Evolutionary conservation across 257 asterid species (phyloP).

Genomic region (Ocimum tenuiflorum): DNA sequence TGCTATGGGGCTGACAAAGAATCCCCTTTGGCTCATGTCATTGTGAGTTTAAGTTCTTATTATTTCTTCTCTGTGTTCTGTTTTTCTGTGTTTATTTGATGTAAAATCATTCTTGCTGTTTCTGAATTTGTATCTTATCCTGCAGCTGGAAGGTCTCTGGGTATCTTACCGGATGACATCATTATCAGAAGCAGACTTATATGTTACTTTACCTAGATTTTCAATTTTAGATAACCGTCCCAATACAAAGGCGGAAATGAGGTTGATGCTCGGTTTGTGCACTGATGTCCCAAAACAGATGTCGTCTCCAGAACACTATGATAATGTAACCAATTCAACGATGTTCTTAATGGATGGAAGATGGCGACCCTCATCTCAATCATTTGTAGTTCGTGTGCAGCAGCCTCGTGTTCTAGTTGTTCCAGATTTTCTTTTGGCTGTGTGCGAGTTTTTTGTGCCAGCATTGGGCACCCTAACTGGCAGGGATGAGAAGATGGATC

Average conservation of each 20-base stretch:
- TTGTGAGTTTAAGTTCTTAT: constrained; percentile 52
- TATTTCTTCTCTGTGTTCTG: neutral
- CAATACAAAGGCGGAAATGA: constrained; percentile 88
- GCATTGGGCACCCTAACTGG: constrained; percentile 90
- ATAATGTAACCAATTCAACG: constrained; percentile 67
- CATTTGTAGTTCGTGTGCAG: constrained; percentile 87
- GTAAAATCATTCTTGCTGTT: constrained; percentile 13
- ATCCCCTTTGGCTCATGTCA: constrained; percentile 83
- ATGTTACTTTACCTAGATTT: constrained; percentile 78
- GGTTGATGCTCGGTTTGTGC: constrained; percentile 97
- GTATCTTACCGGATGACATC: constrained; percentile 95
- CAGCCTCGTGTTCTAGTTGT: constrained; percentile 97
- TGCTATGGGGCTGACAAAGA: constrained; percentile 78
- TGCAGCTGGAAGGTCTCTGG: constrained; percentile 99
- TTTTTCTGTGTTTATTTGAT: constrained; percentile 7
- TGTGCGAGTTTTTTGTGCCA: constrained; percentile 92
- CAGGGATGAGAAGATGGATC: constrained; percentile 94
- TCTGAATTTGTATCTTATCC: constrained; percentile 10
- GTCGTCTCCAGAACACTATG: constrained; percentile 49
- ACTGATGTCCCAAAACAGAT: constrained; percentile 60
- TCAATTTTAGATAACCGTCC: constrained; percentile 90
- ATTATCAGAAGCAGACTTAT: constrained; percentile 85
- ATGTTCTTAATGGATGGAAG: constrained; percentile 98
- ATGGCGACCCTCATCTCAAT: constrained; percentile 84
- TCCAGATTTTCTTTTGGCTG: constrained; percentile 88